A percentile compares a stretch with the other conserved stretches of the same genome.
Conservation (phyloP, 768 basidiomycete genomes). For the Suillus weaverae region DNA sequence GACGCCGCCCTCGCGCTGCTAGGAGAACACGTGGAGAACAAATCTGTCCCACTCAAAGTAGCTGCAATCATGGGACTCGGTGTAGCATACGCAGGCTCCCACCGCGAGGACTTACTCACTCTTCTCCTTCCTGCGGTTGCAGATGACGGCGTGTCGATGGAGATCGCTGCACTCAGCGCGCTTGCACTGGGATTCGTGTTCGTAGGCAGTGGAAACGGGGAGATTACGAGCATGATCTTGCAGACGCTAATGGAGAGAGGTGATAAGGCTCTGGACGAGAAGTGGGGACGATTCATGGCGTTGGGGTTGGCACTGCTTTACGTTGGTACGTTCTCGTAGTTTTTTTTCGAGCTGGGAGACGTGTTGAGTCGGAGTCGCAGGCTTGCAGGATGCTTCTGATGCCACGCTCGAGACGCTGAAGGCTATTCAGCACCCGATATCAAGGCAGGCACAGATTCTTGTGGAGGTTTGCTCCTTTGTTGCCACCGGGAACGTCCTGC, state of each 20-base stretch:
- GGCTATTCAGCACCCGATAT: conserved; percentile 89
- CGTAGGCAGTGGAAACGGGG: conserved; percentile 93
- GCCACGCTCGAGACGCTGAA: conserved; percentile 92
- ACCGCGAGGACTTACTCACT: conserved; percentile 78
- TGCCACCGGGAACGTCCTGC: conserved; percentile 93
- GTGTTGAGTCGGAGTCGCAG: conserved; percentile 42
- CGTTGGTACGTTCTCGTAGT: conserved; percentile 58
- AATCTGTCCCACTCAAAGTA: conserved; percentile 78
- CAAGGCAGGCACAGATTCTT: conserved; percentile 89
- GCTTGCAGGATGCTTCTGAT: conserved; percentile 89
- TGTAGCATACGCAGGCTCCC: conserved; percentile 92
- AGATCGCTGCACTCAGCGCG: conserved; percentile 82
- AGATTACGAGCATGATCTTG: conserved; percentile 84
- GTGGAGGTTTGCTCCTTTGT: conserved; percentile 95
- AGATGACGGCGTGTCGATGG: conserved; percentile 84
- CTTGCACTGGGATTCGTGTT: conserved; percentile 96
- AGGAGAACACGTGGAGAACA: conserved; percentile 86
- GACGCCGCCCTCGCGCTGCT: conserved; percentile 92
- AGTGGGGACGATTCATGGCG: conserved; percentile 91
- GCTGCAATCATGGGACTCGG: conserved; percentile 92
- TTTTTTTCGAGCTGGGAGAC: background rate
- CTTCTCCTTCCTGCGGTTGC: conserved; percentile 79
- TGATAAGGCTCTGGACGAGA: conserved; percentile 78
- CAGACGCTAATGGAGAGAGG: conserved; percentile 88
- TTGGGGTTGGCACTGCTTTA: conserved; percentile 87